Percentiles rank a stretch among this genome's conserved stretches.
These are phyloP conservation scores for Aristolochia californica DNA, from an alignment of 164 flowering plant species.

Conservation along the genomic window DNA sequence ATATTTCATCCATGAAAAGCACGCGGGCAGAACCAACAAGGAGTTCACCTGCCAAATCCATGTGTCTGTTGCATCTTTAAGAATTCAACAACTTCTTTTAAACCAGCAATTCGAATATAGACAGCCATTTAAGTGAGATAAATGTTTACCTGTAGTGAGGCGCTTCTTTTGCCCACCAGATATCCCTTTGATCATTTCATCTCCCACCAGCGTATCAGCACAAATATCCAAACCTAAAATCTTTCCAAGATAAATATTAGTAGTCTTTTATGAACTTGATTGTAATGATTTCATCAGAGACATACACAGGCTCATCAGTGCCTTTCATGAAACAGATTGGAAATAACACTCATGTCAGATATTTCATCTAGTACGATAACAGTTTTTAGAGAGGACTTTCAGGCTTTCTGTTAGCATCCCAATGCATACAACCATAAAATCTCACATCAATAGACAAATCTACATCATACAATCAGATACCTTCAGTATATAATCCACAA, in stretches of 20 bases:
- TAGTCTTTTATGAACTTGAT: slow-evolving; percentile 5
- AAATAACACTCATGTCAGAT: neutral
- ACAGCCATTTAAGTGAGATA: neutral
- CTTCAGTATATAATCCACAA: slow-evolving; percentile 82
- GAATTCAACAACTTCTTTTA: slow-evolving; percentile 3
- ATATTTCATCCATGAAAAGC: slow-evolving; percentile 95
- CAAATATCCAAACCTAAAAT: slow-evolving; percentile 88
- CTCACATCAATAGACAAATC: neutral
- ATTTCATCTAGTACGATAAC: neutral
- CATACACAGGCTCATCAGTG: neutral
- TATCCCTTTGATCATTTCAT: slow-evolving; percentile 91
- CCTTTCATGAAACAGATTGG: neutral
- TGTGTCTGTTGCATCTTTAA: slow-evolving; percentile 10
- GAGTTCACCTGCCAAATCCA: slow-evolving; percentile 62
- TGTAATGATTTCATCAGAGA: neutral
- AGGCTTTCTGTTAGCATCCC: neutral
- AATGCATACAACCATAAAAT: neutral
- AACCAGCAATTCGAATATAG: neutral
- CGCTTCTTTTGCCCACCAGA: slow-evolving; percentile 99
- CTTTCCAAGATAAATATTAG: slow-evolving; percentile 48
- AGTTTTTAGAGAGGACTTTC: too few species aligned
- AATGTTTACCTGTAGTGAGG: slow-evolving; percentile 64
- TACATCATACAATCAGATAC: slow-evolving; percentile 27
- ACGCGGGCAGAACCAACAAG: slow-evolving; percentile 89
- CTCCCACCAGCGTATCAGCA: slow-evolving; percentile 89